Evolutionary conservation across 495 filamentous ascomycete species (phyloP).

Genomic region (Daldinia childiae): DNA sequence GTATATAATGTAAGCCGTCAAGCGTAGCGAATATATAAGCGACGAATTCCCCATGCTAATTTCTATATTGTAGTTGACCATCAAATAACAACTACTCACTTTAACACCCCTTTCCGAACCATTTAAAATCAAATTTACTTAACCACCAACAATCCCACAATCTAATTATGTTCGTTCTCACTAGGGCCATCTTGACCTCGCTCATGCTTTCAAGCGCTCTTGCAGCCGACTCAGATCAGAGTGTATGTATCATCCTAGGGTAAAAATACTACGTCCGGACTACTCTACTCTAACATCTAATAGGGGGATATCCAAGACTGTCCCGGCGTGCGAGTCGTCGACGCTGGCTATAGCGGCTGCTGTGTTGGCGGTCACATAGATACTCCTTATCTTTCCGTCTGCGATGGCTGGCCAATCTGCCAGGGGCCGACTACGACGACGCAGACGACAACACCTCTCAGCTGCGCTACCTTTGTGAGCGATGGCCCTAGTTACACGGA

Average conservation of each 20-base stretch:
- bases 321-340: not conserved
- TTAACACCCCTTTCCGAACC: not conserved
- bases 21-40: not conserved
- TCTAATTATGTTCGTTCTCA: not conserved
- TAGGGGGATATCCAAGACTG: not conserved
- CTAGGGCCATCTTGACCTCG: not conserved
- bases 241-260: not conserved
- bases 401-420: not conserved
- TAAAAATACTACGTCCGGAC: no score
- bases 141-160: not conserved
- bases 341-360: not conserved
- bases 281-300: not conserved
- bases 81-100: not conserved
- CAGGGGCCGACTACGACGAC: not conserved
- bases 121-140: no score
- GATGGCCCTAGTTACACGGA: not conserved
- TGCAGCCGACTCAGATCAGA: not conserved
- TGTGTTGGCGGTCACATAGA: not conserved
- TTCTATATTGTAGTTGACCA: not conserved
- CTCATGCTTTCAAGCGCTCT: not conserved
- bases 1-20: not conserved
- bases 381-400: not conserved
- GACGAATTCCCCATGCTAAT: not conserved
- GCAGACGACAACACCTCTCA: not conserved
- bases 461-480: not conserved